Conservation (phyloP, 2,329 filamentous ascomycete species). For the Neurospora sp. region DNA sequence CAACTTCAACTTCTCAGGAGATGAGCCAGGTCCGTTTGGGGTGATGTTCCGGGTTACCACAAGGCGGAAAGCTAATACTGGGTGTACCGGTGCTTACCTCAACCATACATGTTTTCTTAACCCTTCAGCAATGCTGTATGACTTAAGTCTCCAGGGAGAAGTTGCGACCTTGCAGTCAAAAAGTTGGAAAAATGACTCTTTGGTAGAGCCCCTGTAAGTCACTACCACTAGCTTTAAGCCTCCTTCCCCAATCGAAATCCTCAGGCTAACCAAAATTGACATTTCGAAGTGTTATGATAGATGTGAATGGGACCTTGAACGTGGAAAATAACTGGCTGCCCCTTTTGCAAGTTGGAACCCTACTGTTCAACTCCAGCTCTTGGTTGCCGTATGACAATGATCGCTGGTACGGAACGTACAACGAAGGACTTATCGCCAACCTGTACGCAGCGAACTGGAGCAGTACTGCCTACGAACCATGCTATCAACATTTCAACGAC, state of each 20-base stretch:
- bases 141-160: background rate
- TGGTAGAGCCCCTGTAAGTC: background rate
- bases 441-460: background rate
- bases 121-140: background rate
- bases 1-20: no score
- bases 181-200: background rate
- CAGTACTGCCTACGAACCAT: background rate
- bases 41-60: background rate
- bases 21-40: no score
- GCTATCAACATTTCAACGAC: background rate
- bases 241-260: background rate
- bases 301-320: no score
- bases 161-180: background rate
- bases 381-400: background rate
- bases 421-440: background rate
- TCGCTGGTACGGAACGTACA: background rate
- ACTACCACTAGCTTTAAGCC: accelerated
- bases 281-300: background rate
- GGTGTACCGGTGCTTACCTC: background rate
- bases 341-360: accelerated
- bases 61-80: background rate
- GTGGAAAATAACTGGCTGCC: background rate
- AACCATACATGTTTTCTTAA: background rate
- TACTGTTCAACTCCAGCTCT: background rate
- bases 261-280: background rate